Conservation (phyloP, 2,329 filamentous ascomycete species). For the Pseudogymnoascus sp. region DNA sequence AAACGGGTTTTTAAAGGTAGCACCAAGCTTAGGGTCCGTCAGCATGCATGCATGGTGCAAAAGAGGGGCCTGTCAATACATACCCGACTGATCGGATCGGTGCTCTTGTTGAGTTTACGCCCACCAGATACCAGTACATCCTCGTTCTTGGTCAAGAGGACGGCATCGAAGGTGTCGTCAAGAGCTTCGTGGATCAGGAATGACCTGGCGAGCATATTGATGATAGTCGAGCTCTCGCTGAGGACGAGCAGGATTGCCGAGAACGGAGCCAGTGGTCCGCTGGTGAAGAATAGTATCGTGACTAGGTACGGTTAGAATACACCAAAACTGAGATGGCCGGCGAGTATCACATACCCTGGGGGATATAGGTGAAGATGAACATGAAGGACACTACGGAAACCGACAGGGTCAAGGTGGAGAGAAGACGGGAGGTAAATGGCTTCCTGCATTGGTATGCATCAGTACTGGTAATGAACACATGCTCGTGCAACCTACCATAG, state of each 20-base stretch:
- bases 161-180: conserved; percentile 82
- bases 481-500: conserved; percentile 38
- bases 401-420: conserved; percentile 61
- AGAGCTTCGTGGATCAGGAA: conserved; percentile 77
- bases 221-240: conserved; percentile 52
- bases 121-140: conserved; percentile 62
- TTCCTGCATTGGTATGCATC: conserved; percentile 17
- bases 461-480: neutral
- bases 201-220: conserved; percentile 51
- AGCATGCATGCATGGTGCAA: neutral
- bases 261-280: conserved; percentile 71
- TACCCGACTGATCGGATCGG: conserved; percentile 40
- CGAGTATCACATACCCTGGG: conserved; percentile 45
- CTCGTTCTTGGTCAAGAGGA: conserved; percentile 44
- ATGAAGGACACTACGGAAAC: conserved; percentile 65
- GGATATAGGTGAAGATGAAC: conserved; percentile 82
- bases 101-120: conserved; percentile 59
- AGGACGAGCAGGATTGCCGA: conserved; percentile 62
- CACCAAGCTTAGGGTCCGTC: conserved; percentile 39
- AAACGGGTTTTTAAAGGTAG: conserved; percentile 50
- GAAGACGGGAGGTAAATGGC: conserved; percentile 47
- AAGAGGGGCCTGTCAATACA: neutral
- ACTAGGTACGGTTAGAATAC: conserved; percentile 34
- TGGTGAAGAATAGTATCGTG: conserved; percentile 28
- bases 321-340: neutral